Evolutionary conservation across 345 rosid species (phyloP).

Genomic region (Ailanthus altissimus): DNA sequence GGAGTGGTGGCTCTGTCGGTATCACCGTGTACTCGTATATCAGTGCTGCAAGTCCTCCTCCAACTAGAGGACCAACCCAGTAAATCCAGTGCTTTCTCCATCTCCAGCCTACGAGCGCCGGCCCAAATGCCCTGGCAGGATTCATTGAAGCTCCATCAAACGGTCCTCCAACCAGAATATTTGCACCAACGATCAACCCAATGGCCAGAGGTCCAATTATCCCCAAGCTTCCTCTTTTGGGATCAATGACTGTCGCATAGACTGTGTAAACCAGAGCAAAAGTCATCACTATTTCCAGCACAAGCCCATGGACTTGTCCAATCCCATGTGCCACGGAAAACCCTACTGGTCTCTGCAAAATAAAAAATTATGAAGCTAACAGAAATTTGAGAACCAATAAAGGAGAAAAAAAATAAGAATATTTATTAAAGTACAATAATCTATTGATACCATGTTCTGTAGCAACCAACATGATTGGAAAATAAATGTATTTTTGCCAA

Average conservation of each 20-base stretch:
- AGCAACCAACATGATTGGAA: too few species aligned
- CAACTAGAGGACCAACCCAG: conserved; percentile 50
- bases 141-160: conserved; percentile 57
- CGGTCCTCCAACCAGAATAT: conserved; percentile 49
- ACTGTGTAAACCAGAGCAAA: conserved; percentile 48
- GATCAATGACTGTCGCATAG: conserved; percentile 45
- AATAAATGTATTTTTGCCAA: too few species aligned
- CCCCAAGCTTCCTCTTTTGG: conserved; percentile 49
- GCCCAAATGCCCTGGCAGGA: conserved; percentile 50
- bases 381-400: too few species aligned
- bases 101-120: conserved; percentile 53
- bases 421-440: too few species aligned
- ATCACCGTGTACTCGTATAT: conserved; percentile 61
- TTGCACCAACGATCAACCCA: conserved; percentile 42
- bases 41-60: conserved; percentile 49
- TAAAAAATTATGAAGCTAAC: too few species aligned
- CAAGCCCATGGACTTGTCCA: conserved; percentile 44
- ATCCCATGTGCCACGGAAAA: conserved; percentile 55
- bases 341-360: conserved; percentile 61
- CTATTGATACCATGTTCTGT: too few species aligned
- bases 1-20: conserved; percentile 42
- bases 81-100: conserved; percentile 59
- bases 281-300: conserved; percentile 45
- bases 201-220: conserved; percentile 51
- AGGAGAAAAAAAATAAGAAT: too few species aligned